These are phyloP conservation scores for Stenocarpella maydis DNA, from an alignment of 2,329 filamentous ascomycete species.

Conservation along the genomic window DNA sequence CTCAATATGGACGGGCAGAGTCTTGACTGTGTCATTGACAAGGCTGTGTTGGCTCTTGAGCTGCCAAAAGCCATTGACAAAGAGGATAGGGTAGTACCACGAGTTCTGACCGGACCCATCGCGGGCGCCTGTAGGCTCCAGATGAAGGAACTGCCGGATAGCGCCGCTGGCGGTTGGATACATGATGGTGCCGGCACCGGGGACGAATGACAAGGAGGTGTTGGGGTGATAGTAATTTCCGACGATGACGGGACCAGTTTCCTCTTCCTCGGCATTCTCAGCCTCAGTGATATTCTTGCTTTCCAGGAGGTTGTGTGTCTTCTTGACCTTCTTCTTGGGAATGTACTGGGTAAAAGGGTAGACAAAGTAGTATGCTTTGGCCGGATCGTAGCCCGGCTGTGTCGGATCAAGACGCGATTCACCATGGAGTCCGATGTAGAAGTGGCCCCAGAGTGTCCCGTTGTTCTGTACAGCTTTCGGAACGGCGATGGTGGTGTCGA, in stretches of 20 bases:
- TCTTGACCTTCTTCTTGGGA: constrained; percentile 86
- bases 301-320: constrained; percentile 87
- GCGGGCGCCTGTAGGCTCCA: constrained; percentile 82
- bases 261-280: constrained; percentile 59
- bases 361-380: constrained; percentile 82
- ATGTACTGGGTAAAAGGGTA: constrained; percentile 90
- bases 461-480: constrained; percentile 87
- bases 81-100: constrained; percentile 93
- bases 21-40: constrained; percentile 87
- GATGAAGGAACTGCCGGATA: constrained; percentile 76
- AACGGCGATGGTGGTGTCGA: constrained; percentile 80
- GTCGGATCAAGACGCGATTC: constrained; percentile 75
- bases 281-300: constrained; percentile 53
- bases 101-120: constrained; percentile 86
- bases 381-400: constrained; percentile 74
- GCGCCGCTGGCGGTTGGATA: constrained; percentile 76
- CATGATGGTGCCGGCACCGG: constrained; percentile 75
- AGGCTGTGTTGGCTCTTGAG: constrained; percentile 89
- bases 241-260: constrained; percentile 69
- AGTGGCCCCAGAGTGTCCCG: constrained; percentile 93
- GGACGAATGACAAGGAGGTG: constrained; percentile 86
- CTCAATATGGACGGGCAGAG: constrained; percentile 82
- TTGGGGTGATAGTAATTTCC: constrained; percentile 95
- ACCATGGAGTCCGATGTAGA: constrained; percentile 84
- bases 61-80: constrained; percentile 98